These are phyloP conservation scores for Elaphomyces granulatus DNA, from an alignment of 495 filamentous ascomycete genomes.

Conservation along the genomic window DNA sequence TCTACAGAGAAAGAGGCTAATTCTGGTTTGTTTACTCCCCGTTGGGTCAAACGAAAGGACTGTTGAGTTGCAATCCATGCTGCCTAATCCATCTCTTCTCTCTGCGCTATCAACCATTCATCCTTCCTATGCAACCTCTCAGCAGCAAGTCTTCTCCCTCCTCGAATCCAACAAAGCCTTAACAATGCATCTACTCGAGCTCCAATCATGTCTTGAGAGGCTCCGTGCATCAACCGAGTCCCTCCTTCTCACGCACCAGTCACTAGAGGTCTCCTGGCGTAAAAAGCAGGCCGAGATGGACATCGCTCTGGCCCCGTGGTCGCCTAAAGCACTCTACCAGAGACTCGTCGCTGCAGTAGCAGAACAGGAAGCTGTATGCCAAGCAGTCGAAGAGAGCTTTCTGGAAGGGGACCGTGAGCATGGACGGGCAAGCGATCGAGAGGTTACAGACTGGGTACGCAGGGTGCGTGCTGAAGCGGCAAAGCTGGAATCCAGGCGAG, in stretches of 20 bases:
- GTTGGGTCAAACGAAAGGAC: no score
- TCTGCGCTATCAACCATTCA: conserved; percentile 50
- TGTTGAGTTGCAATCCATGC: conserved; percentile 49
- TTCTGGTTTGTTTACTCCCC: no score
- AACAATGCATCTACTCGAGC: conserved; percentile 49
- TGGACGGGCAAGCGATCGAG: conserved; percentile 52
- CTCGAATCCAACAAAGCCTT: conserved; percentile 49
- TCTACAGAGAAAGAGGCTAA: no score
- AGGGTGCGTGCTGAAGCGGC: conserved; percentile 64
- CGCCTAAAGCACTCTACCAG: conserved; percentile 70
- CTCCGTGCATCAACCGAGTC: conserved; percentile 57
- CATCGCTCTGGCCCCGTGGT: conserved; percentile 65
- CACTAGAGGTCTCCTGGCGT: conserved; percentile 81
- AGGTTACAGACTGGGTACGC: conserved; percentile 69
- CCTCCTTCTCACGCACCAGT: conserved; percentile 67
- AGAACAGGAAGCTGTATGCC: conserved; percentile 73
- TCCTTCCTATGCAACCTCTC: conserved; percentile 37
- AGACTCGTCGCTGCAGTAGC: conserved; percentile 54
- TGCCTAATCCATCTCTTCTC: conserved; percentile 43
- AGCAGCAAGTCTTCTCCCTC: conserved; percentile 42
- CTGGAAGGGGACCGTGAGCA: conserved; percentile 44
- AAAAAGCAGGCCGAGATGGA: conserved; percentile 84
- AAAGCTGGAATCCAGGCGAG: conserved; percentile 56
- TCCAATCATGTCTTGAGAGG: conserved; percentile 43
- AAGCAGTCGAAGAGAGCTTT: conserved; percentile 80